phyloP scores from a whole-genome alignment of 2,329 filamentous ascomycete genomes.

The Calonectria crousiana region DNA sequence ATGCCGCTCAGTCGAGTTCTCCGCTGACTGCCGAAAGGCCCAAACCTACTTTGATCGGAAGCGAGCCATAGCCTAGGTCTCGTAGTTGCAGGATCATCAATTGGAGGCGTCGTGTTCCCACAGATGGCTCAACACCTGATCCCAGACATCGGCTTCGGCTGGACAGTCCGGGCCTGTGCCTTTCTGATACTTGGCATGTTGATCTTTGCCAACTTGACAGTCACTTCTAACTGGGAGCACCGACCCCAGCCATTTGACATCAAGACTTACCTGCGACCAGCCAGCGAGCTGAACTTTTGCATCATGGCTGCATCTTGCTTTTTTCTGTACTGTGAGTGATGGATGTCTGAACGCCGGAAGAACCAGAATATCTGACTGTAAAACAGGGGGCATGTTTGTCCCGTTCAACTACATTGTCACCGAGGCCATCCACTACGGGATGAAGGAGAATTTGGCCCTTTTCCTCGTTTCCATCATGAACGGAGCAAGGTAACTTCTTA shows the following conservation, averaged over 20 bases:
- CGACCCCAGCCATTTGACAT: constrained; percentile 22
- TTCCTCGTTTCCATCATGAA: constrained; percentile 34
- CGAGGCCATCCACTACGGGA: constrained; percentile 32
- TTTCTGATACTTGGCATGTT: constrained; percentile 53
- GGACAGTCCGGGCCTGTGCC: constrained; percentile 69
- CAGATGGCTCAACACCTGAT: constrained; percentile 41
- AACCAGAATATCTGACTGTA: constrained; percentile 14
- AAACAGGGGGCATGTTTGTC: constrained; percentile 33
- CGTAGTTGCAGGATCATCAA: constrained; percentile 67
- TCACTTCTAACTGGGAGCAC: constrained; percentile 33
- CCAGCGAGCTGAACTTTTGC: constrained; percentile 28
- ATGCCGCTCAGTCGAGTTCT: neutral
- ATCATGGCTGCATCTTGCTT: constrained; percentile 29
- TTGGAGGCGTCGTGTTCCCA: constrained; percentile 64
- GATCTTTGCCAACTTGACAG: constrained; percentile 34
- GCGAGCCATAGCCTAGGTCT: constrained; percentile 69
- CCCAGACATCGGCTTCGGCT: constrained; percentile 46
- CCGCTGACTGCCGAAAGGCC: constrained; percentile 20
- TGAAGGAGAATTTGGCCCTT: constrained; percentile 28
- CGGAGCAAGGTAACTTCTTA: constrained; percentile 29
- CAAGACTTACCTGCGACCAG: constrained; percentile 25
- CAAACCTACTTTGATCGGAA: constrained; percentile 48
- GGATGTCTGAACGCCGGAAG: neutral
- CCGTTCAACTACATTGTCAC: constrained; percentile 36
- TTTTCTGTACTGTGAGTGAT: constrained; percentile 34